These are phyloP conservation scores for Raphanus hybrid DNA, from an alignment of 441 rosid species.

Conservation along the genomic window DNA sequence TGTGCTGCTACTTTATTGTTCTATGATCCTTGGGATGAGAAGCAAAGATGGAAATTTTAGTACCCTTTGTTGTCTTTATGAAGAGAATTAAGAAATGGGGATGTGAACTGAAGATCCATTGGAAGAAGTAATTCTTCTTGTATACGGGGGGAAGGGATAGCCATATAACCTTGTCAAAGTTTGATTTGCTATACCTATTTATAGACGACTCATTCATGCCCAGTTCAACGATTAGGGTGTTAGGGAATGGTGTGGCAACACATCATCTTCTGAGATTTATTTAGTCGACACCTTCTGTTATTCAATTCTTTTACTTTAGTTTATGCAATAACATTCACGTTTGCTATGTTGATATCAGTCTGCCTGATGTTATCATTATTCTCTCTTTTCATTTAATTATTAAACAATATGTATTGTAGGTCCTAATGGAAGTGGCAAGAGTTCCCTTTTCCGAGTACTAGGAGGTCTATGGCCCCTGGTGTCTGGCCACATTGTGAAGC, in stretches of 20 bases:
- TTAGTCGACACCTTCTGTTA: slow-evolving; percentile 19
- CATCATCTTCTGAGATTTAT: slow-evolving; percentile 23
- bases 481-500: slow-evolving; percentile 94
- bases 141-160: slow-evolving; percentile 24
- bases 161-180: slow-evolving; percentile 19
- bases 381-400: slow-evolving; percentile 6
- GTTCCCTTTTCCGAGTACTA: slow-evolving; percentile 99
- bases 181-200: slow-evolving; percentile 25
- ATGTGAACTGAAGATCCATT: slow-evolving; percentile 8
- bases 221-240: slow-evolving; percentile 11
- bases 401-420: slow-evolving; percentile 59
- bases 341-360: not conserved
- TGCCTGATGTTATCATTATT: slow-evolving; percentile 13
- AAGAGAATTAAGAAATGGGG: slow-evolving; percentile 3
- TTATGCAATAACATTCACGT: not conserved
- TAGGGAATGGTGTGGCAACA: slow-evolving; percentile 11
- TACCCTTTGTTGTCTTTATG: slow-evolving; percentile 13
- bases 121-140: slow-evolving; percentile 11
- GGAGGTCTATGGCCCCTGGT: slow-evolving; percentile 99
- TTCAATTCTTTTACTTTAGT: not conserved
- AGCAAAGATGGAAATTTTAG: slow-evolving; percentile 14
- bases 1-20: slow-evolving; percentile 8
- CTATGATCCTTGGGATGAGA: slow-evolving; percentile 14
- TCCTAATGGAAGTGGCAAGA: slow-evolving; percentile 99
- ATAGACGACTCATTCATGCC: slow-evolving; percentile 10